Evolutionary conservation across 1,284 basidiomycete genomes (phyloP).

Genomic region (Marasmius fiardii): DNA sequence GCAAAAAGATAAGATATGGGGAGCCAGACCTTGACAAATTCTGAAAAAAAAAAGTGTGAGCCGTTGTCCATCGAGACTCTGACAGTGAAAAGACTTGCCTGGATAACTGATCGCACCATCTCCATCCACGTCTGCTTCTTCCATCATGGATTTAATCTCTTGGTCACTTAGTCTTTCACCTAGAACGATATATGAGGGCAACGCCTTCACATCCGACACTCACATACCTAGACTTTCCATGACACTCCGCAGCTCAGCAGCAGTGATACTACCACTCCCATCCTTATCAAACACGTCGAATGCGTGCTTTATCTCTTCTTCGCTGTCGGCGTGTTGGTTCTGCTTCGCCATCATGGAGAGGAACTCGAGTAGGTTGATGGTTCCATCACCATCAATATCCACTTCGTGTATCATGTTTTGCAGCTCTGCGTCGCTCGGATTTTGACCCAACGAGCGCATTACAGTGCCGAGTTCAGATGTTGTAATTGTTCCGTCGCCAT

Average conservation of each 20-base stretch:
- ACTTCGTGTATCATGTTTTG: slow-evolving; percentile 91
- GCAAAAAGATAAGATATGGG: neutral
- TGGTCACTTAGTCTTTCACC: slow-evolving; percentile 83
- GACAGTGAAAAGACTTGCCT: slow-evolving; percentile 33
- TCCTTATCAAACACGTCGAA: slow-evolving; percentile 87
- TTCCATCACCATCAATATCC: slow-evolving; percentile 64
- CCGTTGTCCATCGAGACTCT: neutral
- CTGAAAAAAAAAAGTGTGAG: slow-evolving; percentile 24
- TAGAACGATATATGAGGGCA: slow-evolving; percentile 14
- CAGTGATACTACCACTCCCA: slow-evolving; percentile 78
- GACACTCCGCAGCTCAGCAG: slow-evolving; percentile 79
- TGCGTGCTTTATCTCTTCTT: slow-evolving; percentile 76
- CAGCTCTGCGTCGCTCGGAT: slow-evolving; percentile 85
- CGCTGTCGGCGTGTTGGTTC: slow-evolving; percentile 81
- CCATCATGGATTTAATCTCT: slow-evolving; percentile 90
- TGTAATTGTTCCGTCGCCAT: slow-evolving; percentile 90
- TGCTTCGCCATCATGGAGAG: slow-evolving; percentile 93
- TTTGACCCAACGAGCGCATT: slow-evolving; percentile 88
- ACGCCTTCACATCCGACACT: slow-evolving; percentile 1
- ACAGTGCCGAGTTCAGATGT: slow-evolving; percentile 87
- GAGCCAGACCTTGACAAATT: slow-evolving; percentile 53
- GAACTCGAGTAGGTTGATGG: slow-evolving; percentile 88
- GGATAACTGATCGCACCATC: slow-evolving; percentile 78
- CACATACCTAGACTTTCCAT: slow-evolving; percentile 78
- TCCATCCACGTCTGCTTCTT: slow-evolving; percentile 85